Conservation (phyloP, 1,284 basidiomycete species). For the Polyporus tsugae region DNA sequence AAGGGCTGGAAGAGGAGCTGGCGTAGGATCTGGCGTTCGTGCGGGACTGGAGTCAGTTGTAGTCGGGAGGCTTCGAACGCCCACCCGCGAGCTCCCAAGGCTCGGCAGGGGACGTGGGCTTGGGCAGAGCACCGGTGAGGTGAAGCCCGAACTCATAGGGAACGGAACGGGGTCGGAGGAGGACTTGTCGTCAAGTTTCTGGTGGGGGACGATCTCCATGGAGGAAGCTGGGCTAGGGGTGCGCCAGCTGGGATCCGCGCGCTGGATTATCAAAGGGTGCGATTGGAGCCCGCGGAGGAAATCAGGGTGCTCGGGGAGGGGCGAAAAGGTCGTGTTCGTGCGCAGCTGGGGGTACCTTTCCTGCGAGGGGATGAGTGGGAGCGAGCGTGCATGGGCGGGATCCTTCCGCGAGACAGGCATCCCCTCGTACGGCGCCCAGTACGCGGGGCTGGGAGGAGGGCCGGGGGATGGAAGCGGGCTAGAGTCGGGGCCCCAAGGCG, state of each 20-base stretch:
- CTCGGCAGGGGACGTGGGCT: conserved; percentile 30
- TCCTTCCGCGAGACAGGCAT: conserved; percentile 15
- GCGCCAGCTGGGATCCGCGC: conserved; percentile 14
- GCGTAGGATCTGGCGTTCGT: conserved; percentile 20
- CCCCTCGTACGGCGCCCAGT: conserved; percentile 31
- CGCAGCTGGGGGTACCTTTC: conserved; percentile 1
- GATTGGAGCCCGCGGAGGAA: conserved; percentile 29
- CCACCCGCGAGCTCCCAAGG: conserved; percentile 20
- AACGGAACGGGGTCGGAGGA: conserved; percentile 18
- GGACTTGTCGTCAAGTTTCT: not conserved
- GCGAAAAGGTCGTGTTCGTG: conserved; percentile 26
- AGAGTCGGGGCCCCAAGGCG: conserved; percentile 29
- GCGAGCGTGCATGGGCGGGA: conserved; percentile 14
- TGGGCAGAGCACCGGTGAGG: conserved; percentile 21
- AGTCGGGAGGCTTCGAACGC: conserved; percentile 22
- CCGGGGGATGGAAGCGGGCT: conserved; percentile 29
- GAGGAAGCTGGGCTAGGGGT: conserved; percentile 30
- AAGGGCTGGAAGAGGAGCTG: not conserved
- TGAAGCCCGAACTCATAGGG: conserved; percentile 23
- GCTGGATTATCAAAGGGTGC: conserved; percentile 30
- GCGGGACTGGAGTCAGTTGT: conserved; percentile 18
- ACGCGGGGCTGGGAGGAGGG: conserved; percentile 30
- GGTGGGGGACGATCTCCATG: conserved; percentile 22
- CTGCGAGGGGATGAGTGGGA: conserved; percentile 26
- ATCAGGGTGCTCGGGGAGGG: conserved; percentile 30